These are phyloP conservation scores for Bombardia bombarda DNA, from an alignment of 495 filamentous ascomycete species.

Conservation along the genomic window DNA sequence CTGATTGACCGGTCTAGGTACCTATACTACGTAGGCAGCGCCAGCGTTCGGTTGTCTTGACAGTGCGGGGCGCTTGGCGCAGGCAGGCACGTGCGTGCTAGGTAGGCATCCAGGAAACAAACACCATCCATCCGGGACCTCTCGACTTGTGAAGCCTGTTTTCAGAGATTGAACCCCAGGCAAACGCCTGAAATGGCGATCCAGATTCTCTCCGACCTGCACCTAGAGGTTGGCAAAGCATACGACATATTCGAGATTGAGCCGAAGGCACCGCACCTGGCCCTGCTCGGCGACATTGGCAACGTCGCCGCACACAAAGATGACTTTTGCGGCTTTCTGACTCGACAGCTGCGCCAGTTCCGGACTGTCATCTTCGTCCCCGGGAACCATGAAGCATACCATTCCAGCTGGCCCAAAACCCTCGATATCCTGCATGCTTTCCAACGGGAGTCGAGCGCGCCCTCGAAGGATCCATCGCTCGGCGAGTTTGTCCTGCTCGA, in stretches of 20 bases:
- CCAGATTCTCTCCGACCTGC: slow-evolving; percentile 52
- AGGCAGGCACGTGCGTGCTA: no score
- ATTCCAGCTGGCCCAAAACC: slow-evolving; percentile 29
- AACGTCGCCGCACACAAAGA: slow-evolving; percentile 26
- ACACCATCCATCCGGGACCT: not conserved
- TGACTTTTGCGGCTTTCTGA: slow-evolving; percentile 36
- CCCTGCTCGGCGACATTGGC: slow-evolving; percentile 52
- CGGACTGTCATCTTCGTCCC: slow-evolving; percentile 42
- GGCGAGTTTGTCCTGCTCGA: slow-evolving; percentile 43
- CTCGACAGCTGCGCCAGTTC: slow-evolving; percentile 36
- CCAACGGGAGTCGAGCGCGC: slow-evolving; percentile 13
- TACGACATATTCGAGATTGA: slow-evolving; percentile 42
- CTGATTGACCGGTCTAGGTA: no score
- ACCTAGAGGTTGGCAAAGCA: slow-evolving; percentile 37
- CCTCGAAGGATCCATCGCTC: slow-evolving; percentile 1
- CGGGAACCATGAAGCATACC: slow-evolving; percentile 52
- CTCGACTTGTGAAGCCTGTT: no score
- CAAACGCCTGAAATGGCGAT: slow-evolving; percentile 12
- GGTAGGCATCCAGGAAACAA: not conserved
- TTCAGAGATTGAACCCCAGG: not conserved
- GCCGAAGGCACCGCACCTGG: slow-evolving; percentile 41
- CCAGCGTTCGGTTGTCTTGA: no score
- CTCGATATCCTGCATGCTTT: slow-evolving; percentile 15
- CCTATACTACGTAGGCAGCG: no score
- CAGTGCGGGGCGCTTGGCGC: no score